A percentile compares a stretch with the other conserved stretches of the same genome.
Evolutionary conservation across 2,329 filamentous ascomycete species (phyloP).

Genomic region (Pseudogymnoascus sp.): DNA sequence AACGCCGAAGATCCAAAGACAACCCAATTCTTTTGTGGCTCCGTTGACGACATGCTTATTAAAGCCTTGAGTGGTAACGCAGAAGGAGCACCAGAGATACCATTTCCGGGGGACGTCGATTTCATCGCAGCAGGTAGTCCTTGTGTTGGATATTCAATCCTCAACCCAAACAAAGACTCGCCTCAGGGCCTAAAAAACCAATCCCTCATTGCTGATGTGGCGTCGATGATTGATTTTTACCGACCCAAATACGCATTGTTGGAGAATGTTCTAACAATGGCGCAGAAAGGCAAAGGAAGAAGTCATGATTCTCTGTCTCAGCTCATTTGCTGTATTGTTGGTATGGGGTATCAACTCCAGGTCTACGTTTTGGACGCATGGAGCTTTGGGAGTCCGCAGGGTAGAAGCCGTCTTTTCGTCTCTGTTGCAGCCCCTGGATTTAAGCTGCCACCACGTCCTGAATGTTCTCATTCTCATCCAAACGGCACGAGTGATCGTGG

Average conservation of each 20-base stretch:
- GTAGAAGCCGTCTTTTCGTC: conserved; percentile 62
- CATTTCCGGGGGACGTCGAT: conserved; percentile 55
- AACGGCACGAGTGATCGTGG: conserved; percentile 25
- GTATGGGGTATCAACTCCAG: conserved; percentile 68
- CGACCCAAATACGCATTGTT: conserved; percentile 67
- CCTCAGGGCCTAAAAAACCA: conserved; percentile 58
- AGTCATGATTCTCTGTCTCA: conserved; percentile 65
- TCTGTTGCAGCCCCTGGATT: conserved; percentile 62
- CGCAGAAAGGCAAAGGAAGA: conserved; percentile 35
- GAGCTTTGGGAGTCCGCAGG: conserved; percentile 59
- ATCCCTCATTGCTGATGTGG: conserved; percentile 70
- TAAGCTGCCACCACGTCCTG: conserved; percentile 47
- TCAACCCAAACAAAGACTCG: conserved; percentile 50
- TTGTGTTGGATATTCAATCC: conserved; percentile 65
- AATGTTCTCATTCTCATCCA: conserved; percentile 57
- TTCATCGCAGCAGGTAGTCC: conserved; percentile 68
- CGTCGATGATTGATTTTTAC: conserved; percentile 67
- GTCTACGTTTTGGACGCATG: conserved; percentile 64
- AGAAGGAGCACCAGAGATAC: conserved; percentile 37
- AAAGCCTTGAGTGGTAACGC: conserved; percentile 46
- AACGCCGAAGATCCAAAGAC: conserved; percentile 43
- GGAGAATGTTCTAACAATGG: conserved; percentile 68
- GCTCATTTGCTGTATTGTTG: conserved; percentile 64
- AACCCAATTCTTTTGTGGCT: conserved; percentile 57
- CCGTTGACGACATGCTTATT: conserved; percentile 60